These are phyloP conservation scores for Phytophthora fragariaefolia DNA, from an alignment of 352 stramenopile genomes.

Conservation along the genomic window DNA sequence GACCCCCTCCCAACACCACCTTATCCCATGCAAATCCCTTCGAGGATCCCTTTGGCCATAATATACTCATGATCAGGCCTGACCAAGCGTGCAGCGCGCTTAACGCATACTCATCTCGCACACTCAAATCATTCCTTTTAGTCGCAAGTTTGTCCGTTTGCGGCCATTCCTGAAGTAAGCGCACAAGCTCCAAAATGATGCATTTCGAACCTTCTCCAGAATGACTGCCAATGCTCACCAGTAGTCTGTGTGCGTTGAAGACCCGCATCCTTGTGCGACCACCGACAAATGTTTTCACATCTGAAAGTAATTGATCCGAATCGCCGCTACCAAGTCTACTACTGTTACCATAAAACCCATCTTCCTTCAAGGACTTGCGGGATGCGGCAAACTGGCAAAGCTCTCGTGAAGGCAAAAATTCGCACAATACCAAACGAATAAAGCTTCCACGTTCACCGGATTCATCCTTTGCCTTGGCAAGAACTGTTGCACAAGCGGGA, in stretches of 20 bases:
- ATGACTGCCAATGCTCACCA: slow-evolving; percentile 73
- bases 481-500: slow-evolving; percentile 64
- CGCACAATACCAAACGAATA: slow-evolving; percentile 62
- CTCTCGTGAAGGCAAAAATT: slow-evolving; percentile 78
- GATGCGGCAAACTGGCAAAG: slow-evolving; percentile 71
- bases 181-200: slow-evolving; percentile 78
- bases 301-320: slow-evolving; percentile 40
- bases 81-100: slow-evolving; percentile 86
- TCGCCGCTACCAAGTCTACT: slow-evolving; percentile 34
- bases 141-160: slow-evolving; percentile 11
- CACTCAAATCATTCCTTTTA: slow-evolving; percentile 38
- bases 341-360: slow-evolving; percentile 51
- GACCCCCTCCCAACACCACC: slow-evolving; percentile 65
- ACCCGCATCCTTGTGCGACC: slow-evolving; percentile 59
- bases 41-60: slow-evolving; percentile 81
- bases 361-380: slow-evolving; percentile 61
- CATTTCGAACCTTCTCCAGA: slow-evolving; percentile 79
- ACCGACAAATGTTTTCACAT: slow-evolving; percentile 51
- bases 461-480: slow-evolving; percentile 64
- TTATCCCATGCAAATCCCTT: slow-evolving; percentile 88
- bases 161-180: slow-evolving; percentile 75
- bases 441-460: slow-evolving; percentile 41
- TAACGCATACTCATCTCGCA: slow-evolving; percentile 74
- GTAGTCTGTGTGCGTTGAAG: slow-evolving; percentile 67
- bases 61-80: slow-evolving; percentile 86